Evolutionary conservation across 1,284 basidiomycete species (phyloP), one percentile per base, ranked within the genome.

Genomic region (Ganoderma multipileum): DNA sequence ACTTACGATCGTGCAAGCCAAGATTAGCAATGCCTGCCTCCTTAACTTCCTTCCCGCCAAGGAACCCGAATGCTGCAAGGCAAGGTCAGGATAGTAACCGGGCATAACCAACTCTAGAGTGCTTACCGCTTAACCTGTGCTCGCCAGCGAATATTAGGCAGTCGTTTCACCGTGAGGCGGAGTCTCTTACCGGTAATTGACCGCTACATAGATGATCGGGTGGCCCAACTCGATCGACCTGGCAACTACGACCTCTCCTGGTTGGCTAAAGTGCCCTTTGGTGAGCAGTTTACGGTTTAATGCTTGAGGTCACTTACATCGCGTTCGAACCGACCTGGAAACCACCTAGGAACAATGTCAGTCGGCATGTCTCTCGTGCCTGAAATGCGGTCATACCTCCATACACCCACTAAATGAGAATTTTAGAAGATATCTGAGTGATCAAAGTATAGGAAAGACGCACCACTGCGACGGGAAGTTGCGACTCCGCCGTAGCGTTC

Each of bases 1-100:
- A 78, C 84, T 71, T 70, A 87, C 86, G 86, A 72, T 87, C 86
- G 60, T 81, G 82, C 5, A 89, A 76, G 6, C 89, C 89, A 3
- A 87, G 74, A 72, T 90, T 89, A 1, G 83, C 83, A 1, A 86
- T 78, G 2, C 85, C 85, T 9, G 84, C 87, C 12, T 79, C 82
- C 61, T 83, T 81, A 26, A 86, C 82, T 72, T 88, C 84, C 66
- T 84, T 73, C 20, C 87, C 80, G 6, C 82, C 83, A 52, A 87
- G 72, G 73, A 88, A 88, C 0, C 86, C 86, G 69, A 81, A 83
- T 0, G 80, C 79, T 82, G n/a, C 7, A 23, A 3, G 26, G 2
- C 44, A 18, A 39, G n/a, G 26, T 33, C n/a, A 57, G 36, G 26
- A 33, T 5, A 28, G 30, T 38, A 12, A 23, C 4, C 12, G 30